These are phyloP conservation scores for Fusarium sp. DNA, from an alignment of 2,329 filamentous ascomycete species.

Conservation along the genomic window DNA sequence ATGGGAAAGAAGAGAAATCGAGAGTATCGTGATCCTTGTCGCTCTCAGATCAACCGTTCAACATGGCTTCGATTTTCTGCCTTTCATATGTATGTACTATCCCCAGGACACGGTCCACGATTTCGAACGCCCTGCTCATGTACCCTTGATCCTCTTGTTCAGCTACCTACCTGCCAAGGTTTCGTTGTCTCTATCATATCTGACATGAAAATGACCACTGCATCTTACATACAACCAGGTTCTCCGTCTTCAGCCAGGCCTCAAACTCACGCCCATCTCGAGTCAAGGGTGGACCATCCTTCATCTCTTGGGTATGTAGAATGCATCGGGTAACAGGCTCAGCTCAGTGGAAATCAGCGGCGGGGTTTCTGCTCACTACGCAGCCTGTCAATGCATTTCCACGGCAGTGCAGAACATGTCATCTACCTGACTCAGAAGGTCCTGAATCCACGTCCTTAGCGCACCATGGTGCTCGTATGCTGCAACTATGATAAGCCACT, in stretches of 20 bases:
- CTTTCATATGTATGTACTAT: neutral
- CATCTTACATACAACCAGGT: conserved; percentile 23
- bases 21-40: conserved; percentile 16
- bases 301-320: conserved; percentile 4
- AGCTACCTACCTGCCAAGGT: neutral
- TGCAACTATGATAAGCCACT: conserved; percentile 12
- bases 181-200: conserved; percentile 16
- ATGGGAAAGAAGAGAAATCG: conserved; percentile 5
- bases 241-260: conserved; percentile 11
- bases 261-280: conserved; percentile 33
- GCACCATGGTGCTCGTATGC: conserved; percentile 5
- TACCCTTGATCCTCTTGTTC: neutral
- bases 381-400: conserved; percentile 19
- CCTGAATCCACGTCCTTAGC: conserved; percentile 23
- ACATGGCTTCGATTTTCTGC: neutral
- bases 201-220: conserved; percentile 10
- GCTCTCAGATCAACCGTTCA: neutral
- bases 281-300: conserved; percentile 7
- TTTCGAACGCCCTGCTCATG: neutral
- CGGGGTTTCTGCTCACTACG: conserved; percentile 3
- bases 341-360: neutral
- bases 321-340: conserved; percentile 6
- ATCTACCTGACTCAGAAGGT: conserved; percentile 33
- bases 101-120: neutral
- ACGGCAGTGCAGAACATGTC: conserved; percentile 12